phyloP scores from a whole-genome alignment of 352 stramenopile species.

The Globisporangium perplexum region DNA sequence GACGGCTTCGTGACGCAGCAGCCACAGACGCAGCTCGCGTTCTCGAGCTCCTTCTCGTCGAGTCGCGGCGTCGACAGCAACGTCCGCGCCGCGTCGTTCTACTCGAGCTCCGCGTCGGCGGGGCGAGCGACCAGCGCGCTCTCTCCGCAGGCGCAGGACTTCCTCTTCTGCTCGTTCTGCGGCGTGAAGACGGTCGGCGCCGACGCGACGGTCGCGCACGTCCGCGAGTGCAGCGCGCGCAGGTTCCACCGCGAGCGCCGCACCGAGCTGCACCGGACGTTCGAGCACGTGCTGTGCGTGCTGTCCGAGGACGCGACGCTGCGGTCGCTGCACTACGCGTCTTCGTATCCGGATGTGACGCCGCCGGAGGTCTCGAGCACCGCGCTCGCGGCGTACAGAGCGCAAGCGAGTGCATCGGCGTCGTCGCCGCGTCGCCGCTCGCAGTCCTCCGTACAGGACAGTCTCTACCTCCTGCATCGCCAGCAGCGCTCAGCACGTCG shows the following conservation, averaged over 20 bases:
- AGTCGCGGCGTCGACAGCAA: conserved; percentile 19
- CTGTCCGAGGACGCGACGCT: conserved; percentile 63
- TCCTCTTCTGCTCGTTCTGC: conserved; percentile 78
- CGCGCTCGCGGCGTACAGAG: conserved; percentile 10
- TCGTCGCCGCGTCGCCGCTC: neutral
- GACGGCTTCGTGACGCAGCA: conserved; percentile 9
- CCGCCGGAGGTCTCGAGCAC: conserved; percentile 20
- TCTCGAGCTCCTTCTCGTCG: conserved; percentile 5
- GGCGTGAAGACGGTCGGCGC: conserved; percentile 30
- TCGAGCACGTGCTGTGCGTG: conserved; percentile 53
- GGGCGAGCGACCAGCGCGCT: neutral
- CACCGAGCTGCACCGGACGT: conserved; percentile 52
- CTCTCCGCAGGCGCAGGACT: conserved; percentile 21
- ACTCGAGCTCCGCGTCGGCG: conserved; percentile 3
- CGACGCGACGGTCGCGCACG: conserved; percentile 35
- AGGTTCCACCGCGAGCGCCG: conserved; percentile 48
- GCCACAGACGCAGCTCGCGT: conserved; percentile 5
- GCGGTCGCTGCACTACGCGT: conserved; percentile 66
- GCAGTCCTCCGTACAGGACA: conserved; percentile 33
- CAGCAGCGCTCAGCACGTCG: conserved; percentile 2
- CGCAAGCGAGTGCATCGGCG: neutral
- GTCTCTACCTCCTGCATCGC: conserved; percentile 32
- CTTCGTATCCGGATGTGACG: conserved; percentile 48
- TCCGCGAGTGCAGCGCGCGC: conserved; percentile 37
- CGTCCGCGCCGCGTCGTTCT: conserved; percentile 11